Evolutionary conservation across 1,139 yeast species (phyloP).

Genomic region (Suhomyces guaymorum): DNA sequence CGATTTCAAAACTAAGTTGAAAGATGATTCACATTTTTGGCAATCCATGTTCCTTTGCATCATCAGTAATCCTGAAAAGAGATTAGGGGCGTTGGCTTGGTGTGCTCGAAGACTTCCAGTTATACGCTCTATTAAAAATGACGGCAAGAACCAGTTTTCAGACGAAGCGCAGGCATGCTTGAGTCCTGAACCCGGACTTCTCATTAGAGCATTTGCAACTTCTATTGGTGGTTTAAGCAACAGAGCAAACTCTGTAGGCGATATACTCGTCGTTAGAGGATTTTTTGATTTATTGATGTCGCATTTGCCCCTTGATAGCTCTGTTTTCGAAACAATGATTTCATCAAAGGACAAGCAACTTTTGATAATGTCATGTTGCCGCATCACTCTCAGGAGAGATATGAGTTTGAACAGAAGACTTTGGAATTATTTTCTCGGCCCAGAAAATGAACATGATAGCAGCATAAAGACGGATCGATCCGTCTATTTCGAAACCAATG

Average conservation of each 20-base stretch:
- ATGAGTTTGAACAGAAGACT: constrained; percentile 91
- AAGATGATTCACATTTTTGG: constrained; percentile 83
- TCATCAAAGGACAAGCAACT: constrained; percentile 55
- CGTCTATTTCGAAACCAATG: constrained; percentile 61
- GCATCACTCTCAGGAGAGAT: constrained; percentile 74
- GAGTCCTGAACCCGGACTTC: constrained; percentile 75
- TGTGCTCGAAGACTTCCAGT: constrained; percentile 66
- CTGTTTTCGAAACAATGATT: constrained; percentile 51
- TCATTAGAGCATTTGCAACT: constrained; percentile 69
- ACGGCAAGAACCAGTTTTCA: constrained; percentile 29
- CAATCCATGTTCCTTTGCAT: constrained; percentile 72
- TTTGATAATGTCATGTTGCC: constrained; percentile 63
- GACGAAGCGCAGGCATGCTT: constrained; percentile 63
- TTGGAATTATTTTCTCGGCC: constrained; percentile 92
- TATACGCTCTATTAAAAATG: constrained; percentile 25
- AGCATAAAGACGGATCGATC: constrained; percentile 29
- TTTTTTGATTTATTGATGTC: constrained; percentile 77
- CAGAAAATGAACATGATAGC: constrained; percentile 36
- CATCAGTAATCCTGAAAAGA: constrained; percentile 73
- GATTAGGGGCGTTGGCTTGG: constrained; percentile 85
- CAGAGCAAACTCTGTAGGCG: constrained; percentile 35
- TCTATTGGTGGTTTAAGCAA: constrained; percentile 58
- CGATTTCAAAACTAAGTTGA: constrained; percentile 54
- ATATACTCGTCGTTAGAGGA: constrained; percentile 81
- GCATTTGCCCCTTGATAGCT: constrained; percentile 64